Base-by-base conservation (phyloP, 1,284 basidiomycete genomes). In the Ceratobasidium sp. region DNA sequence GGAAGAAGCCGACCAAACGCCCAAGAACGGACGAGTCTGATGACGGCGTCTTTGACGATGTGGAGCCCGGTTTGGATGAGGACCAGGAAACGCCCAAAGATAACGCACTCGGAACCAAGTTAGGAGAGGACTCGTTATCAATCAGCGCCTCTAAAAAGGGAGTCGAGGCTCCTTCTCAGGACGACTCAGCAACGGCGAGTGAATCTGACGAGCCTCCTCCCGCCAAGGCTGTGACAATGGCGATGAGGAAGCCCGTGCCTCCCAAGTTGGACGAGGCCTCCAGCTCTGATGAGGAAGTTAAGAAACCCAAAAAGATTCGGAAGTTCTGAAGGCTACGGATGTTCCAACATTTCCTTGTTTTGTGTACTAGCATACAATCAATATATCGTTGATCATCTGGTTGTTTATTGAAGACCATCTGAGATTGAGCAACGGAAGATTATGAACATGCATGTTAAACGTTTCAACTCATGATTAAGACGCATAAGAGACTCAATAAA, bases 1-100 rank as follows among this genome's bases (percentile, higher is more conserved):
- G 70, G 53, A 68, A 69, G 20, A 65, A 70, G 47, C 47, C 13
- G 10, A 25, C 34, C 49, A 52, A 62, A 29, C 29, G 20, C 27
- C 49, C 54, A 43, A 47, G 52, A 32, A 42, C 32, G 35, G 52
- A 57, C 32, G 65, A 68, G 17, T 54, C 50, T 47, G 69, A 70
- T 31, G 50, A 34, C 42, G 62, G 67, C 34, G 45, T 64, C 31
- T 64, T 64, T 32, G 60, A 50, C 6, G 47, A 52, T 13, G 60
- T 64, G 12, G 34, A 35, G 12, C 10, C 45, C 34, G 32, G n/a
- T 10, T n/a, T 34, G 29, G 60, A 47, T 12, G 22, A 40, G 17
- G 29, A 43, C 5, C 3, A 20, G 6, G 25, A 31, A 27, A 7
- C 20, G 2, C 45, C 7, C 8, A 20, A 12, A 20, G 45, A 47